phyloP scores from a whole-genome alignment of 202 grass and related monocot species.

The Alloteropsis angusta region DNA sequence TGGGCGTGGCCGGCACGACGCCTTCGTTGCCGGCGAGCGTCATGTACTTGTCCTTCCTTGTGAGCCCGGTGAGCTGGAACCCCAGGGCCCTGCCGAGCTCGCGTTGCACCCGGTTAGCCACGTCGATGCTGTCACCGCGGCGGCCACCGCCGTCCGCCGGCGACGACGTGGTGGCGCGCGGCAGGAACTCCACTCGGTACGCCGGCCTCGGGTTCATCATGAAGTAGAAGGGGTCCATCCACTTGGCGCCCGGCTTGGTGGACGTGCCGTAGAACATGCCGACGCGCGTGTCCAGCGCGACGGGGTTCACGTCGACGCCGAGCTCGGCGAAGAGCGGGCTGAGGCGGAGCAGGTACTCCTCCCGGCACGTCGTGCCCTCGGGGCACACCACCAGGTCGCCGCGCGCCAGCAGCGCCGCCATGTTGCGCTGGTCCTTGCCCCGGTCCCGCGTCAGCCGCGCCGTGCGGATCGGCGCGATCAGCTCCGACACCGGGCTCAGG shows the following conservation, averaged over 20 bases:
- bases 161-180: not conserved
- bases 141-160: not conserved
- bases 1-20: conserved; percentile 13
- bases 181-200: conserved; percentile 47
- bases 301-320: conserved; percentile 35
- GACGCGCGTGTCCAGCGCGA: conserved; percentile 41
- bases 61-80: conserved; percentile 41
- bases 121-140: conserved; percentile 25
- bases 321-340: conserved; percentile 68
- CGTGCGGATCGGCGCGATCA: conserved; percentile 50
- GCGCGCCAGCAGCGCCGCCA: conserved; percentile 30
- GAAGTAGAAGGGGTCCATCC: conserved; percentile 62
- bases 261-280: conserved; percentile 69
- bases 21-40: conserved; percentile 62
- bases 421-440: conserved; percentile 42
- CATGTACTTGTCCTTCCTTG: conserved; percentile 64
- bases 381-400: conserved; percentile 60
- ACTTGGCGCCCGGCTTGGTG: conserved; percentile 42
- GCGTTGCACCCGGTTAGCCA: conserved; percentile 50
- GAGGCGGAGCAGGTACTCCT: conserved; percentile 52
- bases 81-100: conserved; percentile 46
- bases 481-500: conserved; percentile 53
- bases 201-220: conserved; percentile 53
- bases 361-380: conserved; percentile 54
- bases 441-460: conserved; percentile 44